Base-by-base conservation (phyloP, 805 yeast species). In the Jamesozyma piceae region DNA sequence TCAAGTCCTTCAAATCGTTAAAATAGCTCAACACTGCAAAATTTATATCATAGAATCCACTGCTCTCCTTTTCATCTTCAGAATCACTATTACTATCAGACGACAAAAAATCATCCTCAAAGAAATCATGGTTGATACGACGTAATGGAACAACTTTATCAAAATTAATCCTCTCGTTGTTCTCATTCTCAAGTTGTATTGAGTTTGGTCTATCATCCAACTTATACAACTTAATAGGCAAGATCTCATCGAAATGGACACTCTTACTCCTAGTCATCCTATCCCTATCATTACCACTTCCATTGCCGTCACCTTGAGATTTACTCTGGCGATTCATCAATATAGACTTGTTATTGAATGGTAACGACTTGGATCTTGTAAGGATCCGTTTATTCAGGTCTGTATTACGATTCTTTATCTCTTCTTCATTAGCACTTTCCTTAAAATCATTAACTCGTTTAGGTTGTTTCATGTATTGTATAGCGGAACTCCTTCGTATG, bases 191-290 rank as follows among this genome's bases (percentile, higher is more conserved):
- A 31, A 38, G 39, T 30, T 31, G 29, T 62, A 90, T 83, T 2
- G 87, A 82, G 3, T 75, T 69, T 14, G 97, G 97, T 42, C 73
- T 75, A 56, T 87, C 95, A 43, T 72, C 72, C 50, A 77, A 74
- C 47, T 77, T 72, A 58, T 86, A 88, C 60, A 82, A 84, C 44
- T 82, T 73, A 21, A 86, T 81, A 49, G 83, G 85, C 18, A 70
- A 74, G 27, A 69, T 75, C 35, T 76, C 71, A 38, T 83, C 88
- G 58, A 87, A 87, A 67, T 86, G 95, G 6, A 87, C 96, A 58
- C 76, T 82, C 55, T 79, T 80, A 50, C 77, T 72, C 56, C 73
- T 18, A 5, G 6, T 20, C 24, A 33, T 19, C 4, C 19, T 3
- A 4, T 10, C 10, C 20, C 36, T 18, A 6, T 18, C 19, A 5